Conservation (phyloP, 306 rosid species). For the Canavalia gladiata region DNA sequence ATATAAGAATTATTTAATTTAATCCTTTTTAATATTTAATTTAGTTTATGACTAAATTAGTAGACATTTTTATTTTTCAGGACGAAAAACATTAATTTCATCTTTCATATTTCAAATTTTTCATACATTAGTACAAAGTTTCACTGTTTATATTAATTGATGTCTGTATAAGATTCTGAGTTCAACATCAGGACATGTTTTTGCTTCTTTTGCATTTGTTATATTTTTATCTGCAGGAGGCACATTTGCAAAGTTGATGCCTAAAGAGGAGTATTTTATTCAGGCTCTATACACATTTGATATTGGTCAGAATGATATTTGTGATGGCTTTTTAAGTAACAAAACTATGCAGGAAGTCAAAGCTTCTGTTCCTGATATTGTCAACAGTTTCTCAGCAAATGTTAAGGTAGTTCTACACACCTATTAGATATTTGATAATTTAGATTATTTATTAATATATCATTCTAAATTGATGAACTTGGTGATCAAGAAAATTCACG, state of each 20-base stretch:
- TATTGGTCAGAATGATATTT: slow-evolving; percentile 62
- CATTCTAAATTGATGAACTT: slow-evolving; percentile 1
- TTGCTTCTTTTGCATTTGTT: not conserved
- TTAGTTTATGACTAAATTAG: no score
- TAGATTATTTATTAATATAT: not conserved
- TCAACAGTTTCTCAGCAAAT: slow-evolving; percentile 47
- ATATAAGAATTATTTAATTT: no score
- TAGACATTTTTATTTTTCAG: no score
- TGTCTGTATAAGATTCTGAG: no score
- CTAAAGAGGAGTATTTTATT: slow-evolving; percentile 44
- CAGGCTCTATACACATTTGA: slow-evolving; percentile 65
- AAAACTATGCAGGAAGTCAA: slow-evolving; percentile 47
- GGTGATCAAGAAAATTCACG: slow-evolving; percentile 43
- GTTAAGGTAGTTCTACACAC: slow-evolving; percentile 52
- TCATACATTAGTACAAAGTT: no score
- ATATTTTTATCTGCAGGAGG: slow-evolving; percentile 9
- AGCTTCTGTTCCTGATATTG: slow-evolving; percentile 53
- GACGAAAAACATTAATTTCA: no score
- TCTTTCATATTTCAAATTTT: no score
- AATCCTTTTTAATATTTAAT: no score
- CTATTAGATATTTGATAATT: not conserved
- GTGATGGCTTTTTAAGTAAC: slow-evolving; percentile 17
- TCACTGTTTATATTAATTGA: no score
- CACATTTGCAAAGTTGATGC: slow-evolving; percentile 43
- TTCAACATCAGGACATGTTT: no score